phyloP scores from a whole-genome alignment of 2,329 filamentous ascomycete genomes.

The Trichoderma hamatum region DNA sequence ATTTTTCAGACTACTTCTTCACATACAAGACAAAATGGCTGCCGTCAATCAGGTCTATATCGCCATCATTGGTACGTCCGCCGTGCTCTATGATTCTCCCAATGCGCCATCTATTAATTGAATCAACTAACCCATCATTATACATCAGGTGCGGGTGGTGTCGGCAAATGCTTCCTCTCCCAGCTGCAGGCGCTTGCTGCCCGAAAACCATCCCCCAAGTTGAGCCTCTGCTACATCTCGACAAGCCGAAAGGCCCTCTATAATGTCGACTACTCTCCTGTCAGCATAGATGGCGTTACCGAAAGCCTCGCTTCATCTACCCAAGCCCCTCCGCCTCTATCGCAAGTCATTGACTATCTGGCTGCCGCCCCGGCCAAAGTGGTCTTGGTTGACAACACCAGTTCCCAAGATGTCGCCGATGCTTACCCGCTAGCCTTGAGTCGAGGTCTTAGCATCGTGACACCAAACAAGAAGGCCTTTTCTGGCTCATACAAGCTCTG shows the following conservation, averaged over 20 bases:
- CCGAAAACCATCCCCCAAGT: conserved; percentile 67
- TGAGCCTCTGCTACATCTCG: conserved; percentile 81
- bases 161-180: conserved; percentile 85
- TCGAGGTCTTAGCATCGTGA: conserved; percentile 86
- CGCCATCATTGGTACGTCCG: conserved; percentile 53
- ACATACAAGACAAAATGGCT: conserved; percentile 41
- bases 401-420: conserved; percentile 81
- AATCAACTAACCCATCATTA: conserved; percentile 28
- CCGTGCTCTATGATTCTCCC: neutral
- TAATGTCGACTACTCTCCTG: conserved; percentile 69
- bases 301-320: conserved; percentile 66
- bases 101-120: neutral
- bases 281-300: conserved; percentile 63
- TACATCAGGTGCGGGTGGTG: conserved; percentile 78
- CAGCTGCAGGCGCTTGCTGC: conserved; percentile 73
- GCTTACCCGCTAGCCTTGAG: conserved; percentile 80
- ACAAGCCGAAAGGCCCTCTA: conserved; percentile 84
- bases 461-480: conserved; percentile 98
- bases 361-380: conserved; percentile 75
- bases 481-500: conserved; percentile 79
- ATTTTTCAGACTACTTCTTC: conserved; percentile 3
- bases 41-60: conserved; percentile 53
- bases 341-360: conserved; percentile 77
- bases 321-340: conserved; percentile 66
- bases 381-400: conserved; percentile 94